Evolutionary conservation across 2,329 filamentous ascomycete genomes (phyloP).

Genomic region (Decorospora gaudefroyi): DNA sequence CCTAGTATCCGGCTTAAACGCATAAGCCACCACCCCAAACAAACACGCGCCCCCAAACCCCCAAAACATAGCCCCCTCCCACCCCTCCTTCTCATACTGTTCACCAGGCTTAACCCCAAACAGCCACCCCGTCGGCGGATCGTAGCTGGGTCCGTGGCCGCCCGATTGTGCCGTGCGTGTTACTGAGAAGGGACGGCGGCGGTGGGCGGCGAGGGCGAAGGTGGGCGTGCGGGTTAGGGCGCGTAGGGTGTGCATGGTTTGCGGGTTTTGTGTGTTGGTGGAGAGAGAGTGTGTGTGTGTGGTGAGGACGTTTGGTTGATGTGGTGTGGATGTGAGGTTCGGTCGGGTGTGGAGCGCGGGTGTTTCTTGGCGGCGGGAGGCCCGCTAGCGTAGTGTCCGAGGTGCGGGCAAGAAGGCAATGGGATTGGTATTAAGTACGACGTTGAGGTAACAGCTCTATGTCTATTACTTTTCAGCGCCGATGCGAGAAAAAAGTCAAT

Average conservation of each 20-base stretch:
- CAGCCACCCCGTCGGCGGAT: constrained; percentile 88
- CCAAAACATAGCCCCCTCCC: constrained; percentile 85
- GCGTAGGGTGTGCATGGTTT: constrained; percentile 32
- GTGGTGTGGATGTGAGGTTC: constrained; percentile 10
- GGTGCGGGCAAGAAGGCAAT: no score
- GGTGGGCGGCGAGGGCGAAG: constrained; percentile 24
- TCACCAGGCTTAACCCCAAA: constrained; percentile 93
- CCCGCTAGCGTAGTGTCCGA: constrained; percentile 9
- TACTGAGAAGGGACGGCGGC: constrained; percentile 33
- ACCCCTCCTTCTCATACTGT: constrained; percentile 94
- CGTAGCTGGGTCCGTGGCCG: constrained; percentile 77
- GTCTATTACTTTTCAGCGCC: no score
- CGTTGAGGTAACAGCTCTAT: no score
- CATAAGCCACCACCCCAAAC: constrained; percentile 77
- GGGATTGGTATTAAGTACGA: no score
- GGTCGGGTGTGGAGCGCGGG: constrained; percentile 9
- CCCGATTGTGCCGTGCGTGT: constrained; percentile 22
- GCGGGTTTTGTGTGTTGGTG: background rate
- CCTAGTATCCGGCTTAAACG: constrained; percentile 98
- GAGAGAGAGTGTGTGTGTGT: background rate
- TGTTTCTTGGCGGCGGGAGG: constrained; percentile 19
- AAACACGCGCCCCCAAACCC: constrained; percentile 80
- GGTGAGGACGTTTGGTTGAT: constrained; percentile 2
- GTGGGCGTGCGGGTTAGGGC: constrained; percentile 29
- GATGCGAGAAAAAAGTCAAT: no score